These are phyloP conservation scores for Podochytrium sp. DNA, from an alignment of 192 early-diverging fungal genomes.

Conservation along the genomic window DNA sequence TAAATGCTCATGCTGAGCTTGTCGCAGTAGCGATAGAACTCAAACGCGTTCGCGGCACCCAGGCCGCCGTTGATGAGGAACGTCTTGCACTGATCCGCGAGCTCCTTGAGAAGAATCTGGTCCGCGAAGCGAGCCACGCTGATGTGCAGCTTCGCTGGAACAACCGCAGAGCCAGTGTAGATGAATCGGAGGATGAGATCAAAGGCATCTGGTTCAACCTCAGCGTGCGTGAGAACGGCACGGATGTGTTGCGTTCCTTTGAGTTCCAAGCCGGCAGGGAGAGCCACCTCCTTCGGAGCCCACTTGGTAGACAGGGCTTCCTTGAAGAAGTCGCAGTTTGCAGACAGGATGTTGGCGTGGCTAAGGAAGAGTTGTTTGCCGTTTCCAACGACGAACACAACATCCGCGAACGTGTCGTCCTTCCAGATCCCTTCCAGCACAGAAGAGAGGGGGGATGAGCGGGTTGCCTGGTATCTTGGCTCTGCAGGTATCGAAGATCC, in stretches of 20 bases:
- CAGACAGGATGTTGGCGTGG: not conserved
- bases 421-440: not conserved
- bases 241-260: not conserved
- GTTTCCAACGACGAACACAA: not conserved
- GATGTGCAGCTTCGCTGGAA: not conserved
- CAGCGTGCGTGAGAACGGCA: not conserved
- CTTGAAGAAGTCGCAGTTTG: not conserved
- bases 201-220: not conserved
- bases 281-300: not conserved
- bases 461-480: too few species aligned
- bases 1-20: not conserved
- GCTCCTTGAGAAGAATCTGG: not conserved
- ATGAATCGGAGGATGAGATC: not conserved
- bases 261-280: not conserved
- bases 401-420: not conserved
- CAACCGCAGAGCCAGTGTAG: not conserved
- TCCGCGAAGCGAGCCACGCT: not conserved
- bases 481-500: too few species aligned
- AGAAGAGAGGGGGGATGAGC: too few species aligned
- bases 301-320: not conserved
- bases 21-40: not conserved
- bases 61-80: not conserved
- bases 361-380: not conserved
- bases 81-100: not conserved
- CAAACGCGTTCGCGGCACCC: not conserved